These are phyloP conservation scores for Crucibulum laeve DNA, from an alignment of 768 basidiomycete genomes.

Conservation along the genomic window DNA sequence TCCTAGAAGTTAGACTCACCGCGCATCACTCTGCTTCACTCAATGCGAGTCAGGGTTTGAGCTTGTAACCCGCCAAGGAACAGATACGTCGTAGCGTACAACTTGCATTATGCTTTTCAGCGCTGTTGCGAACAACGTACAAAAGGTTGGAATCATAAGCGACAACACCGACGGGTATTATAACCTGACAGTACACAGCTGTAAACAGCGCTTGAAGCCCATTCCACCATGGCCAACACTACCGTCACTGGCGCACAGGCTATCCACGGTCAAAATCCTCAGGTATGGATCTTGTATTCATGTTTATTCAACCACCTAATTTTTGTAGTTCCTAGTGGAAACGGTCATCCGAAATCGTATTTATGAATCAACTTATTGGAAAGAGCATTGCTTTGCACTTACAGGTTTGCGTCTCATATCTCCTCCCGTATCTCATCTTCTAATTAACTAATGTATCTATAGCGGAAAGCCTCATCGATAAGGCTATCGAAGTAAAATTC, in stretches of 20 bases:
- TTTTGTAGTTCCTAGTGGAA: slow-evolving; percentile 82
- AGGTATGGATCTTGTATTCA: slow-evolving; percentile 45
- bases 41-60: too few relatives aligned
- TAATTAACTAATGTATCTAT: slow-evolving; percentile 5
- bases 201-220: slow-evolving; percentile 2
- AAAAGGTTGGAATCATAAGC: too few relatives aligned
- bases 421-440: background rate
- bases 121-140: too few relatives aligned
- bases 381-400: slow-evolving; percentile 97
- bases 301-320: slow-evolving; percentile 5
- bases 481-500: slow-evolving; percentile 73
- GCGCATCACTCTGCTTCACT: too few relatives aligned
- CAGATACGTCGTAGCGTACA: too few relatives aligned
- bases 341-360: slow-evolving; percentile 95
- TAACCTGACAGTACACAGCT: background rate
- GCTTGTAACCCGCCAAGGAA: too few relatives aligned
- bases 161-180: too few relatives aligned
- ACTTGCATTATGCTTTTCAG: too few relatives aligned
- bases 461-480: slow-evolving; percentile 95
- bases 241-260: slow-evolving; percentile 82
- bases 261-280: slow-evolving; percentile 97
- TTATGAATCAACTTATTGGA: slow-evolving; percentile 94
- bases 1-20: too few relatives aligned
- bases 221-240: slow-evolving; percentile 76
- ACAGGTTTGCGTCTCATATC: slow-evolving; percentile 52